Evolutionary conservation across 177 flowering plant genomes (phyloP).

Genomic region (Tripterygium wilfordii): DNA sequence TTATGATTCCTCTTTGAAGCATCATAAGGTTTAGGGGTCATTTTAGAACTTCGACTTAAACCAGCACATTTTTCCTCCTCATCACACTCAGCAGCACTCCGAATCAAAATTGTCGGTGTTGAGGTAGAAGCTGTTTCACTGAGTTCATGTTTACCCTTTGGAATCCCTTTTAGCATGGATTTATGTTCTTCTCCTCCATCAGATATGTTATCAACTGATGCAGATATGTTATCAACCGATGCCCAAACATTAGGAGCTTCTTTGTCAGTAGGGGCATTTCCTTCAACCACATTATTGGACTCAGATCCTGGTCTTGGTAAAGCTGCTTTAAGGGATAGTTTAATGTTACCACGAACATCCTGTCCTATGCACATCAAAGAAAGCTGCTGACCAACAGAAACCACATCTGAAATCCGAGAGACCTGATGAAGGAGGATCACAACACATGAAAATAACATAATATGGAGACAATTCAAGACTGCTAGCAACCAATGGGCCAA

Average conservation of each 20-base stretch:
- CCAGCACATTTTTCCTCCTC: constrained; percentile 47
- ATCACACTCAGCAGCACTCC: constrained; percentile 91
- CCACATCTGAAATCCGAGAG: constrained; percentile 67
- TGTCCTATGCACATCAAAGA: constrained; percentile 82
- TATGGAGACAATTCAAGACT: neutral
- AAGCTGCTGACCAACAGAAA: constrained; percentile 78
- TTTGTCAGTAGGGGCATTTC: constrained; percentile 15
- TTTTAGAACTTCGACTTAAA: constrained; percentile 17
- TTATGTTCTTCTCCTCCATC: constrained; percentile 24
- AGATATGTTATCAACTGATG: too few relatives aligned
- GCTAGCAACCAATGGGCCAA: too few relatives aligned
- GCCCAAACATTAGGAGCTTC: constrained; percentile 30
- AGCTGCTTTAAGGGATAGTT: constrained; percentile 77
- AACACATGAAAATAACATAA: neutral
- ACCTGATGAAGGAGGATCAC: constrained; percentile 58
- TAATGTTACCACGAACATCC: constrained; percentile 91
- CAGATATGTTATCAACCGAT: constrained; percentile 21
- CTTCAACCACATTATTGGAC: constrained; percentile 13
- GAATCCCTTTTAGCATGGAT: constrained; percentile 14
- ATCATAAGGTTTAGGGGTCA: constrained; percentile 11
- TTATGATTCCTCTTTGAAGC: constrained; percentile 8
- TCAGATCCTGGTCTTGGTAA: constrained; percentile 27
- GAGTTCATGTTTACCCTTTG: constrained; percentile 10
- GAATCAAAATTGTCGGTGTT: constrained; percentile 51
- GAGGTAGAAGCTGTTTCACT: constrained; percentile 11